phyloP scores from a whole-genome alignment of 2,329 filamentous ascomycete genomes.

The Phoma sp. region DNA sequence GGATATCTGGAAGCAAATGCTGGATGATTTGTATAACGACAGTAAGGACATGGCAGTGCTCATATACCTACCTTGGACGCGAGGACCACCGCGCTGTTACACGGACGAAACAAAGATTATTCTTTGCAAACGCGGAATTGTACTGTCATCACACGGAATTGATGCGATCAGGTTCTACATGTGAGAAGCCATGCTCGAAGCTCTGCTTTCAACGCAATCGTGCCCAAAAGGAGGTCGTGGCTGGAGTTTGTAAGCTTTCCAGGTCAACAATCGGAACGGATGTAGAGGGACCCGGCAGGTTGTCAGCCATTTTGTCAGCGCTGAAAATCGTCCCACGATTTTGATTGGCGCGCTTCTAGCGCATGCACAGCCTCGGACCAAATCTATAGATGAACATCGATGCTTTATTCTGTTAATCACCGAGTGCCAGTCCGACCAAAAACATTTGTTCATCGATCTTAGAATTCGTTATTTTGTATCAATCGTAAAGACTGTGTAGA shows the following conservation, averaged over 20 bases:
- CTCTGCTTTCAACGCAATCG: background rate
- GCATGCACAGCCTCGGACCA: background rate
- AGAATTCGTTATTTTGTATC: too few species aligned
- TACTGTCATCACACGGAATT: background rate
- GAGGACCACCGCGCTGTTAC: background rate
- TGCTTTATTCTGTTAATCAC: too few species aligned
- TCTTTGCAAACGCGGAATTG: background rate
- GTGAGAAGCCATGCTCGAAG: background rate
- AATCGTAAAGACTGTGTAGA: too few species aligned
- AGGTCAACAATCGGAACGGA: conserved; percentile 1
- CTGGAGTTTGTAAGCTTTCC: conserved; percentile 11
- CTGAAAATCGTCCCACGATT: background rate
- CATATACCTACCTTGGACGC: conserved; percentile 3
- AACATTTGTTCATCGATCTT: too few species aligned
- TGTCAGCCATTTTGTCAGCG: conserved; percentile 3
- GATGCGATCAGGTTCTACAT: background rate
- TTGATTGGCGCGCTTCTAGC: background rate
- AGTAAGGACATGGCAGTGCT: background rate
- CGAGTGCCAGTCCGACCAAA: too few species aligned
- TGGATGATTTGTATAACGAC: background rate
- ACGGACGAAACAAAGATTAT: conserved; percentile 1
- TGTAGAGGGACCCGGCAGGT: background rate
- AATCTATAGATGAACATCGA: background rate
- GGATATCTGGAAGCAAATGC: background rate
- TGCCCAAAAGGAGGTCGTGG: background rate